Percentiles rank a stretch among this genome's conserved stretches.
These are phyloP conservation scores for Leishmania tarentolae DNA, from an alignment of 208 protist genomes.

Conservation along the genomic window DNA sequence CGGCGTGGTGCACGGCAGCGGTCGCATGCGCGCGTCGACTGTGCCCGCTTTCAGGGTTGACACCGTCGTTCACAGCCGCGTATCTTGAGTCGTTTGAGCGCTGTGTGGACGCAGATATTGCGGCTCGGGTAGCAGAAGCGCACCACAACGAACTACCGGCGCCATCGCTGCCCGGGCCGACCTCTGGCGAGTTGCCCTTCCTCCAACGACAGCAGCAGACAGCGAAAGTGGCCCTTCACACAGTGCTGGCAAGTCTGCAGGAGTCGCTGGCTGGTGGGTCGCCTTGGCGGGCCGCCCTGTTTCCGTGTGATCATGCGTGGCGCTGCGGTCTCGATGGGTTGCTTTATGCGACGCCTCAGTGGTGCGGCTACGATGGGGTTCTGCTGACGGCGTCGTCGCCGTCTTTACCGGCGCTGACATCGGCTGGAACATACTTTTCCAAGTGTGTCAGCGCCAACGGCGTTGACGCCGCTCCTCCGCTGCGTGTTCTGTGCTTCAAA, in stretches of 20 bases:
- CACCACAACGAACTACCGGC: background rate
- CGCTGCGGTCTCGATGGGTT: conserved; percentile 48
- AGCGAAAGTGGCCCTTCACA: conserved; percentile 4
- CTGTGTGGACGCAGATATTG: conserved; percentile 48
- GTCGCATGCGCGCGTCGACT: conserved; percentile 14
- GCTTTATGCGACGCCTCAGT: conserved; percentile 54
- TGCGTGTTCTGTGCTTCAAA: conserved; percentile 51
- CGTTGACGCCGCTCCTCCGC: conserved; percentile 10
- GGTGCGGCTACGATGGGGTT: conserved; percentile 37
- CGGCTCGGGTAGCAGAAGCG: conserved; percentile 12
- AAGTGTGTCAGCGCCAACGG: background rate
- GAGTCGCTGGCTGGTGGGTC: conserved; percentile 12
- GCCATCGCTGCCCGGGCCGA: background rate
- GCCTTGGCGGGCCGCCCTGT: conserved; percentile 18
- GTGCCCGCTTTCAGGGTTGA: conserved; percentile 11
- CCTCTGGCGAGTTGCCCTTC: background rate
- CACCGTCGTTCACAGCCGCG: conserved; percentile 14
- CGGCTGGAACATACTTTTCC: background rate
- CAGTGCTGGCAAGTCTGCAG: conserved; percentile 9
- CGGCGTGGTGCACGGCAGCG: conserved; percentile 48
- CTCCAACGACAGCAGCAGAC: conserved; percentile 5
- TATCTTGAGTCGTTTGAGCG: conserved; percentile 33
- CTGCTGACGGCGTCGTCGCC: conserved; percentile 7
- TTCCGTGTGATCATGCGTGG: conserved; percentile 43
- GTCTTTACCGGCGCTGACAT: background rate